Base-by-base conservation (phyloP, 2,329 filamentous ascomycete species). In the Diaporthe velutina region DNA sequence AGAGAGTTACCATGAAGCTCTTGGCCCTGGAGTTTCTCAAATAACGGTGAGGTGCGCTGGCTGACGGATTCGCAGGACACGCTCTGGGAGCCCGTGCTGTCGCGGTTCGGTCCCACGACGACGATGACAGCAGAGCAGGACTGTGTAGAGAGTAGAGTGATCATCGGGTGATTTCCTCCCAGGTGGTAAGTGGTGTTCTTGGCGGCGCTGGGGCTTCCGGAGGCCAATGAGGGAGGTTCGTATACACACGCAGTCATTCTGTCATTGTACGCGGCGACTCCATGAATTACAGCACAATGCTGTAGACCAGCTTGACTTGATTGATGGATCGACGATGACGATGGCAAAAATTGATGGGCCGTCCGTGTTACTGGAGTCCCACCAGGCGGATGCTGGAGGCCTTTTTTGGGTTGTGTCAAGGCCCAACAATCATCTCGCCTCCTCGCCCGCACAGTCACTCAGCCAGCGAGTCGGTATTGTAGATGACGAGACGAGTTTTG, bases 401-500 rank as follows among this genome's bases (percentile, higher is more conserved):
- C 64, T 52, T 67, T 52, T 22, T 38, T 25, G 30, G 30, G 64
- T 50, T 52, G 15, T 17, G 45, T 28, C n/a, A 38, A 33, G 64
- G 30, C 64, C 48, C 48, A 68, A 54, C n/a, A 54, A 52, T 68
- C 64, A 68, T 68, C 33, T 68, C 64, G 48, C 45, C 33, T 68
- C 61, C 64, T 52, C 64, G 7, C 50, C 48, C 45, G 64, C 45
- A 54, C 48, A 54, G 48, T 68, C 64, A 25, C 33, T 40, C 30
- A 40, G 48, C 64, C 64, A 30, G 33, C n/a, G 48, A 68, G 64
- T 54, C 64, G 64, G 64, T 28, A 52, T 52, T 28, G 64, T 40
- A 28, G 33, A 54, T 68, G 64, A 45, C 48, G 61, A 66, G 61
- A n/a, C 42, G 42, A 13, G 28, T 50, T 33, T 48, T 66, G 40